Base-by-base conservation (phyloP, 2,329 filamentous ascomycete species). In the Cladosporium austrohemisphaericum region DNA sequence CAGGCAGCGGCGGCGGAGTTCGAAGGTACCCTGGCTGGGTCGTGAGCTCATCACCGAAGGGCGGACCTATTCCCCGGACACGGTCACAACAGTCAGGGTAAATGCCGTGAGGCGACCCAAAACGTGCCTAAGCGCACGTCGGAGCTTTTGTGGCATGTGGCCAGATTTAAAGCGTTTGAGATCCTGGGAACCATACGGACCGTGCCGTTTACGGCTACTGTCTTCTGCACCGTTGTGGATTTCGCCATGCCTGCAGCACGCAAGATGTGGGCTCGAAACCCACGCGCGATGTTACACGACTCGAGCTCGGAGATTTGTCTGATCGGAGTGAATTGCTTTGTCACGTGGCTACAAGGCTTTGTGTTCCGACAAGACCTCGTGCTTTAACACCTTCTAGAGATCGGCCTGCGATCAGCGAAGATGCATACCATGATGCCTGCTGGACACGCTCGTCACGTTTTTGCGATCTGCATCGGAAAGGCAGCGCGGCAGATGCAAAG, bases 151-250 rank as follows among this genome's bases (percentile, higher is more conserved):
- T 23, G 35, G 44, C 44, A 47, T 29, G 44, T 47, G 44, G 33
- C 33, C 35, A 38, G 44, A 47, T 47, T 33, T 47, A 38, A 22
- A 26, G 44, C 44, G 44, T 47, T 47, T 47, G 33, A 47, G 44
- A 47, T 47, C 44, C 33, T 37, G 25, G 44, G 44, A 47, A 47
- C 44, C 33, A 37, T 47, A 47, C 44, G 44, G 44, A 47, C 44
- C 44, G 44, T 47, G 44, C 44, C 44, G 44, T 47, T 47, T 47
- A 29, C 28, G 44, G 44, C 44, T 47, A 47, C 44, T 38, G 33
- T 47, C 33, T 23, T 38, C 44, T 47, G 38, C 38, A 41, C 16
- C 38, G 25, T 29, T 33, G 41, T 33, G 31, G 29, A 36, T 45
- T 19, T 36, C 31, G 31, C 41, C 28, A 10, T 28, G 13, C 14